Conservation (phyloP, 2,329 filamentous ascomycete genomes). For the Pseudogymnoascus sp. region DNA sequence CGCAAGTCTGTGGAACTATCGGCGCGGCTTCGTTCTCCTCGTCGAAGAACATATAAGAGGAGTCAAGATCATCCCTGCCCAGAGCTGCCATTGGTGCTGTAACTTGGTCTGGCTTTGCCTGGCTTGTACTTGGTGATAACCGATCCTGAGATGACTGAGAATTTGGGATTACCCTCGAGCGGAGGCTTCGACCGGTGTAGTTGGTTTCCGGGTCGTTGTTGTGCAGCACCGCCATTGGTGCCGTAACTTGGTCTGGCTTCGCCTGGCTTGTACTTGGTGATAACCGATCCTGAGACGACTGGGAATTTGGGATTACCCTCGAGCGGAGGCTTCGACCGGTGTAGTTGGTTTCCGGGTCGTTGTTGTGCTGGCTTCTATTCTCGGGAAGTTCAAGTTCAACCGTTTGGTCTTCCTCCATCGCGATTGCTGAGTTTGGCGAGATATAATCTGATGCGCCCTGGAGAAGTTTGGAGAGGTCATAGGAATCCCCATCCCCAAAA, state of each 20-base stretch:
- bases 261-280: constrained; percentile 12
- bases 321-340: background rate
- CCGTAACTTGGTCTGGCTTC: background rate
- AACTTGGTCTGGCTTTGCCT: background rate
- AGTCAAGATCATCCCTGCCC: constrained; percentile 19
- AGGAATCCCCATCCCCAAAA: background rate
- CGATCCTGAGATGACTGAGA: constrained; percentile 9
- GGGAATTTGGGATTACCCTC: constrained; percentile 11
- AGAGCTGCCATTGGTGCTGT: background rate
- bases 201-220: background rate
- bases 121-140: constrained; percentile 11
- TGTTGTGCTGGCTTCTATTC: background rate
- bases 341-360: background rate
- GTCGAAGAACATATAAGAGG: constrained; percentile 31
- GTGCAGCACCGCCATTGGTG: too few relatives aligned
- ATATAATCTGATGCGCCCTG: background rate
- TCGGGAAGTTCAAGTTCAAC: background rate
- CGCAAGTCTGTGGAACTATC: background rate
- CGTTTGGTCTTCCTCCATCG: background rate
- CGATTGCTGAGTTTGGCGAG: background rate
- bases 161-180: constrained; percentile 10
- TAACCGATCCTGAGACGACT: background rate
- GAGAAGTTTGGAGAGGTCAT: background rate
- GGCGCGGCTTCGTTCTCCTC: constrained; percentile 26
- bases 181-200: background rate